Evolutionary conservation across 2,329 filamentous ascomycete genomes (phyloP), one percentile per base, ranked within the genome.

Genomic region (Xylariomycetidae sp.): DNA sequence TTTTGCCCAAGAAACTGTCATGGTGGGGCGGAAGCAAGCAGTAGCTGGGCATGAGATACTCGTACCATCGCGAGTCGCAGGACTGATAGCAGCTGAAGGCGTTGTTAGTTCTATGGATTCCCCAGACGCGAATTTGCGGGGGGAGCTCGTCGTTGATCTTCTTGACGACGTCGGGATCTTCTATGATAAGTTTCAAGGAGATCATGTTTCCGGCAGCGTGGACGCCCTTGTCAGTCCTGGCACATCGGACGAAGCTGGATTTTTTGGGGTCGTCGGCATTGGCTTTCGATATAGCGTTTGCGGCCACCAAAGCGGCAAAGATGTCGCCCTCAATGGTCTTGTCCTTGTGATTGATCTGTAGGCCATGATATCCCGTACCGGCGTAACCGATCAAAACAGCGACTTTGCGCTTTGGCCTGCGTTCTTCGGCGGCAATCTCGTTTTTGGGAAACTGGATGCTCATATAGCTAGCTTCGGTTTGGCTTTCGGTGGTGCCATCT

Each of bases 221-320:
- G 2, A 97, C 90, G 34, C 92, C 92, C 69, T 97, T 98, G 66
- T 98, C 92, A 1, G 92, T 98, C 44, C 92, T 77, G 4, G 92
- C 92, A 61, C 92, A 98, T 45, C 92, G 83, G 34, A 95, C 86
- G 29, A 98, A 76, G 33, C 88, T 89, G 2, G 88, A 94, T 63
- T 98, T 98, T 62, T 94, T 94, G 4, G 90, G 92, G 56, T 98
- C 92, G 50, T 94, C 82, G 15, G 92, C 92, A 56, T 98, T 98
- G 42, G 88, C 88, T 62, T 97, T 97, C 30, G 89, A 94, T 41
- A 98, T 95, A 25, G 92, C 89, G 13, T 89, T 86, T 3, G 92
- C 89, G 3, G 80, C 79, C 42, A 98, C 84, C 49, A 98, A 90
- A 3, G 92, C 92, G 19, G 80, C 77, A 65, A 98, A 98, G 3